phyloP scores from a whole-genome alignment of 139 green algal genomes.

The Coelastrella sp. region DNA sequence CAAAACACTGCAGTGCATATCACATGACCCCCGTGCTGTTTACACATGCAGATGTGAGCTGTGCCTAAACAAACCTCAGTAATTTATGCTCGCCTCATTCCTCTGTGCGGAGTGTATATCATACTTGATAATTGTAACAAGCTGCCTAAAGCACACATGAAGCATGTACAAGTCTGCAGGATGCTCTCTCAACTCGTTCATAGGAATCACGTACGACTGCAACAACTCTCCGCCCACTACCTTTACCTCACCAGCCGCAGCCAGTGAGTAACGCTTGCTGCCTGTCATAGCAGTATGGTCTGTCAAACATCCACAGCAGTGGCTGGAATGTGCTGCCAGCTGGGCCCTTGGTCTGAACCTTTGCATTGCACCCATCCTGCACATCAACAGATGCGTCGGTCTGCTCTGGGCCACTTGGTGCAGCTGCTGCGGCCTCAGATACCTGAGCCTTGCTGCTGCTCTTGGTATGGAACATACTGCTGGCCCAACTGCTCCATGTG shows the following conservation, averaged over 20 bases:
- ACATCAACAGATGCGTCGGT: not conserved
- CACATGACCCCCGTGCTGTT: too few species aligned
- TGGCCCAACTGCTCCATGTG: constrained; percentile 18
- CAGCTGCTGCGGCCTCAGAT: constrained; percentile 8
- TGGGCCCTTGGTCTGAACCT: not conserved
- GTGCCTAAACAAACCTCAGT: too few species aligned
- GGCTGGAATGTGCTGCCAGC: not conserved
- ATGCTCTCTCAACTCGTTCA: not conserved
- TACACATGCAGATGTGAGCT: too few species aligned
- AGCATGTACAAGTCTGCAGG: too few species aligned
- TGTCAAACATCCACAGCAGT: not conserved
- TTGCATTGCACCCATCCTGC: not conserved
- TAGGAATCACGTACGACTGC: not conserved
- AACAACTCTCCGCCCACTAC: not conserved
- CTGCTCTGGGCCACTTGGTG: not conserved
- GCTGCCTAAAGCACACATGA: too few species aligned
- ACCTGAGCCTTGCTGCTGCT: not conserved
- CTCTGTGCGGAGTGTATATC: too few species aligned
- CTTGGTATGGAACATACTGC: constrained; percentile 17
- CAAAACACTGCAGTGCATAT: too few species aligned
- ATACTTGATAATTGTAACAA: too few species aligned
- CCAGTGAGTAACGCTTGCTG: not conserved
- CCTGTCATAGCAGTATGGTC: constrained; percentile 5
- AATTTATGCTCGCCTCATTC: too few species aligned
- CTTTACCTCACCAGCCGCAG: constrained; percentile 15